Base-by-base conservation (phyloP, 805 yeast genomes). In the Candida easanensis region DNA sequence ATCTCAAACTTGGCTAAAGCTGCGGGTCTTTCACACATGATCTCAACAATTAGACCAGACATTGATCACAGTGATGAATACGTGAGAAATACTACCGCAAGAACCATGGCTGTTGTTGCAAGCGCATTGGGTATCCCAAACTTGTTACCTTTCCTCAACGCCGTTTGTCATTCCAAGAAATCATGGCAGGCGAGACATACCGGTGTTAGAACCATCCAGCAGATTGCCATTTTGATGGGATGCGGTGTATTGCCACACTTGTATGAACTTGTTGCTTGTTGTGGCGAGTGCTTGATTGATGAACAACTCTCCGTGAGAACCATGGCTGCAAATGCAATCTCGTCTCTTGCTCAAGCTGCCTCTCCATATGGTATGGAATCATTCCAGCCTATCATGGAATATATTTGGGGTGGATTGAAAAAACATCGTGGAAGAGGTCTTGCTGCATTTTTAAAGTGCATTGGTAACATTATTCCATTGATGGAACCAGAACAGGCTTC, bases 331-430 rank as follows among this genome's bases (percentile, higher is more conserved):
- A 66, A 73, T 27, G 81, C 96, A 0, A 56, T 90, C 2, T 68
- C 90, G 0, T 75, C 82, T 1, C 62, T 91, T 26, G 97, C 97
- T 0, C 90, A 86, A 38, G 81, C 87, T 7, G 77, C 88, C 4
- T 71, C 78, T 18, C 98, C 98, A 0, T 88, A 84, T 63, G 99
- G 98, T 36, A 84, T 87, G 42, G 97, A 88, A 54, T 79, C 91
- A 0, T 90, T 91, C 60, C 95, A 89, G 53, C 38, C 30, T 2
- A 64, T 65, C 0, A 58, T 91, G 27, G 91, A 86, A 42, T 85
- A 88, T 0, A 65, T 88, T 5, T 89, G 97, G 96, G 64, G 68
- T 10, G 97, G 96, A 4, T 74, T 88, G 19, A 74, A 79, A 36
- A 73, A 73, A 31, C 93, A 86, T 49, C 70, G 96, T 48, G 97